Conservation (phyloP, 345 rosid species). For the Garcia nutans region DNA sequence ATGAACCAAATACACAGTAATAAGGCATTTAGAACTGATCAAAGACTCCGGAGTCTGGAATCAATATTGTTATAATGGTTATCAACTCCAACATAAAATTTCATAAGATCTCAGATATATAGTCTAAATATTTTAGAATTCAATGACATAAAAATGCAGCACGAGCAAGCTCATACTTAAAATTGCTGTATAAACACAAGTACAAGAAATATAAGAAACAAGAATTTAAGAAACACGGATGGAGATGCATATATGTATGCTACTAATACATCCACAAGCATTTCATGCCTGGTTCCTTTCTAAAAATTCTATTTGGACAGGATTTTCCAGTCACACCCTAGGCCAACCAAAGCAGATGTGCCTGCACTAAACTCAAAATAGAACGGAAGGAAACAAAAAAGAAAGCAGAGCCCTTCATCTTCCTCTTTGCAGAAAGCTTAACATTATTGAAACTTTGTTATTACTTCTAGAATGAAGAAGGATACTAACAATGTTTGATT, state of each 20-base stretch:
- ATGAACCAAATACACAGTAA: slow-evolving; percentile 7
- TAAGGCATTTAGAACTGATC: slow-evolving; percentile 2
- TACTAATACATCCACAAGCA: not conserved
- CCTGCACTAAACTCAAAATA: too few relatives aligned
- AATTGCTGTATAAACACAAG: not conserved
- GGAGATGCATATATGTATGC: slow-evolving; percentile 1
- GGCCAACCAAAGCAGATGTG: too few relatives aligned
- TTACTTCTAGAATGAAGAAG: not conserved
- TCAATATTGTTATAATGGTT: not conserved
- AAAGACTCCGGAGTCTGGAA: not conserved
- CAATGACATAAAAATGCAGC: not conserved
- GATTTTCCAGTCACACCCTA: too few relatives aligned
- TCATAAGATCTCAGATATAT: not conserved
- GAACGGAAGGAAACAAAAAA: too few relatives aligned
- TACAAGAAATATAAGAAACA: too few relatives aligned
- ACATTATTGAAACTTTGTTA: not conserved
- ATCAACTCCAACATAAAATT: not conserved
- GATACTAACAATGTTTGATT: not conserved
- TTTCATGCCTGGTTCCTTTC: not conserved
- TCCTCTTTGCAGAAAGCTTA: not conserved
- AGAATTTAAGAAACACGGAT: not conserved
- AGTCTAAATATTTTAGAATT: not conserved
- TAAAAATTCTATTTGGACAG: not conserved
- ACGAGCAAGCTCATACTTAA: not conserved
- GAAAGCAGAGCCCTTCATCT: too few relatives aligned